phyloP scores from a whole-genome alignment of 2,329 filamentous ascomycete genomes.

The Pestalotiopsis sp. region DNA sequence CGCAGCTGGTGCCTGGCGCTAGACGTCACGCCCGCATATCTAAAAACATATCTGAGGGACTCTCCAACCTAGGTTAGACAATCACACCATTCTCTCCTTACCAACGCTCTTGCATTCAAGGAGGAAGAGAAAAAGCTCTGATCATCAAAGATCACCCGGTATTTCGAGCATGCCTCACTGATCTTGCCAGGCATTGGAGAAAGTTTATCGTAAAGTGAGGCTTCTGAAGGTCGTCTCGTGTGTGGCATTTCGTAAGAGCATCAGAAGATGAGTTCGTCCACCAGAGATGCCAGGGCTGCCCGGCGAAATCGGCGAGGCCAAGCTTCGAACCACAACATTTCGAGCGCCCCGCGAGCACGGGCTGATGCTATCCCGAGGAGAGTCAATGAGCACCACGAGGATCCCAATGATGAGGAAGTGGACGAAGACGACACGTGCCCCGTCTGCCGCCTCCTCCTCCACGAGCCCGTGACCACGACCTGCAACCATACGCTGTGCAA shows the following conservation, averaged over 20 bases:
- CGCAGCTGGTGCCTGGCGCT: constrained; percentile 4
- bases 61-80: not conserved
- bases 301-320: not conserved
- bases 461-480: constrained; percentile 41
- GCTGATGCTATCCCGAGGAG: not conserved
- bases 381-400: not conserved
- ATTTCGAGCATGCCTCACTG: not conserved
- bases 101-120: no score
- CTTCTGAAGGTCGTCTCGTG: no score
- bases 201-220: not conserved
- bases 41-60: not conserved
- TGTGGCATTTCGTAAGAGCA: not conserved
- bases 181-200: not conserved
- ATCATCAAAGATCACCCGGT: no score
- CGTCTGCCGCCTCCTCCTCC: constrained; percentile 46
- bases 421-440: constrained; percentile 46
- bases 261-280: not conserved
- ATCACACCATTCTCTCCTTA: not conserved
- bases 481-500: constrained; percentile 47
- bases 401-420: constrained; percentile 5
- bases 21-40: not conserved
- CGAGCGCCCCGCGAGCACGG: not conserved
- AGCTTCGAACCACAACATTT: not conserved
- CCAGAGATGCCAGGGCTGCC: not conserved
- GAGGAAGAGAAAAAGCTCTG: no score